These are phyloP conservation scores for Serendipita sp. DNA, from an alignment of 768 basidiomycete species.

Conservation along the genomic window DNA sequence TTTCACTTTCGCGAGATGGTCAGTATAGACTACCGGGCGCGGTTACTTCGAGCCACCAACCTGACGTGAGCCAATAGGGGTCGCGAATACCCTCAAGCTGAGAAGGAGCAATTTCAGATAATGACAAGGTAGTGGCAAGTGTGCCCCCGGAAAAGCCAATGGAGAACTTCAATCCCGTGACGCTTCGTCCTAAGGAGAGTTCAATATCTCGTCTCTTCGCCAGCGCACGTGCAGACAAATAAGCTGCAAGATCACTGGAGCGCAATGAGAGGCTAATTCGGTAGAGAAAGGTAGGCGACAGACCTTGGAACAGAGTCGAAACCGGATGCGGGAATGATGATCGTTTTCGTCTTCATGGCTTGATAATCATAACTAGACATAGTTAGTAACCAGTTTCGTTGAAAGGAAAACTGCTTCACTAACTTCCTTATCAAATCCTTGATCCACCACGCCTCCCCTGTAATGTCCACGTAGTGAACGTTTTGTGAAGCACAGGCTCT, in stretches of 20 bases:
- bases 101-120: slow-evolving; percentile 20
- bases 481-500: slow-evolving; percentile 61
- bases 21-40: not conserved
- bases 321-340: slow-evolving; percentile 68
- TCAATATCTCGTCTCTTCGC: slow-evolving; percentile 19
- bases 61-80: slow-evolving; percentile 31
- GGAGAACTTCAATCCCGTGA: slow-evolving; percentile 32
- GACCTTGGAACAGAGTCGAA: slow-evolving; percentile 58
- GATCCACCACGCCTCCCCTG: slow-evolving; percentile 55
- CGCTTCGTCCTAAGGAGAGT: slow-evolving; percentile 34
- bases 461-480: slow-evolving; percentile 75
- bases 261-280: not conserved
- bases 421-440: slow-evolving; percentile 43
- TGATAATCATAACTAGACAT: slow-evolving; percentile 45
- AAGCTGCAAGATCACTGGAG: slow-evolving; percentile 39
- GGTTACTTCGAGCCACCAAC: slow-evolving; percentile 18
- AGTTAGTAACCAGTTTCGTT: slow-evolving; percentile 3
- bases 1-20: slow-evolving; percentile 17
- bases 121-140: slow-evolving; percentile 20
- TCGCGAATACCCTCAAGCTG: slow-evolving; percentile 19
- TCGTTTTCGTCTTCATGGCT: slow-evolving; percentile 52
- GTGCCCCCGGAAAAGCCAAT: slow-evolving; percentile 55
- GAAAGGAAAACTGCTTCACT: slow-evolving; percentile 19
- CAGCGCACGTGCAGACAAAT: slow-evolving; percentile 34
- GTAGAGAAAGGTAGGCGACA: not conserved